A percentile compares a stretch with the other conserved stretches of the same genome.
Conservation (phyloP, 2,329 filamentous ascomycete species). For the Alternaria brassicicola region DNA sequence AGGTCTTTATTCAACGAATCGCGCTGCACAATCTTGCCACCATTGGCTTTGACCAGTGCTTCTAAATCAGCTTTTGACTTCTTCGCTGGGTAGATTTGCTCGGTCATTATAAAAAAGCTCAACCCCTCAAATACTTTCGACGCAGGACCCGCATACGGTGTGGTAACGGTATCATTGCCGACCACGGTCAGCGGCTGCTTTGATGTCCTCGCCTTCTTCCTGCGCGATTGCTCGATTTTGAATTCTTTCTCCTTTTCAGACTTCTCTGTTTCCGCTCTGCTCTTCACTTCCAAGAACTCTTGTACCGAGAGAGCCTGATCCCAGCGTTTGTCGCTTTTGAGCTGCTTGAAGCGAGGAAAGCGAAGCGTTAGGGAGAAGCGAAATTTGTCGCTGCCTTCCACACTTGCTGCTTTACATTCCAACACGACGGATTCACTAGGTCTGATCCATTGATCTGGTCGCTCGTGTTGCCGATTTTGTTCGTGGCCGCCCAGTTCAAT, state of each 20-base stretch:
- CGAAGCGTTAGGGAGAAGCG: slow-evolving; percentile 77
- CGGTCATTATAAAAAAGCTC: slow-evolving; percentile 83
- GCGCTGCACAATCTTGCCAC: slow-evolving; percentile 78
- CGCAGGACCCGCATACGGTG: slow-evolving; percentile 62
- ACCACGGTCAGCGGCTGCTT: slow-evolving; percentile 76
- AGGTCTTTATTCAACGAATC: slow-evolving; percentile 67
- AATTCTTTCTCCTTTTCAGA: slow-evolving; percentile 70
- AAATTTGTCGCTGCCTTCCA: slow-evolving; percentile 78
- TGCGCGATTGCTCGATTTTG: slow-evolving; percentile 70
- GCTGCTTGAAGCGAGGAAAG: slow-evolving; percentile 85
- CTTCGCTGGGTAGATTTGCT: slow-evolving; percentile 71
- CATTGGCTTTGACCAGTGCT: slow-evolving; percentile 79
- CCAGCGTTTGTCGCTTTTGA: slow-evolving; percentile 87
- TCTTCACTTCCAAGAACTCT: slow-evolving; percentile 76
- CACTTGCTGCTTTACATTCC: slow-evolving; percentile 84
- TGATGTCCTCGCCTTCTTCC: slow-evolving; percentile 65
- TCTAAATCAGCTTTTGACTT: slow-evolving; percentile 82
- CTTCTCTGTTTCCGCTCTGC: slow-evolving; percentile 66
- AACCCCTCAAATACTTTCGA: slow-evolving; percentile 75
- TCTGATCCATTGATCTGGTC: slow-evolving; percentile 91
- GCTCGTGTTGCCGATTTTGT: slow-evolving; percentile 74
- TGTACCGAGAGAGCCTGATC: slow-evolving; percentile 76
- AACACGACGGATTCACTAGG: slow-evolving; percentile 87
- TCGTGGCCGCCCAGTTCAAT: slow-evolving; percentile 75
- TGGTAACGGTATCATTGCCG: slow-evolving; percentile 62